Evolutionary conservation across 768 basidiomycete species (phyloP).

Genomic region (Collybia sordida): DNA sequence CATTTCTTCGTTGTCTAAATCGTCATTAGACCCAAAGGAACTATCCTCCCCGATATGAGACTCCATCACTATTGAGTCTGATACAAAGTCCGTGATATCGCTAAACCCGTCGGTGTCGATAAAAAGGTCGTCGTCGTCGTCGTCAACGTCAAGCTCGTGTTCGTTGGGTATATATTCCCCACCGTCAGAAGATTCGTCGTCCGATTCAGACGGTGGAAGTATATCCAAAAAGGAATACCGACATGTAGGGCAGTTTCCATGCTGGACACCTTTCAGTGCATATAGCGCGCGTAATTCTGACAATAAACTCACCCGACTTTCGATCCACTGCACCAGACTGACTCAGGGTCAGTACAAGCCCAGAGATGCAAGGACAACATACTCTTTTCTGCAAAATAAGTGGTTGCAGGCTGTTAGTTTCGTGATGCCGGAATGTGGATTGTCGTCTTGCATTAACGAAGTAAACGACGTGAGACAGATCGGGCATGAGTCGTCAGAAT

Average conservation of each 20-base stretch:
- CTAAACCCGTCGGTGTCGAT: slow-evolving; percentile 42
- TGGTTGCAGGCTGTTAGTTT: slow-evolving; percentile 62
- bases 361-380: slow-evolving; percentile 6
- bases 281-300: not conserved
- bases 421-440: slow-evolving; percentile 44
- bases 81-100: slow-evolving; percentile 35
- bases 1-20: slow-evolving; percentile 23
- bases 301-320: slow-evolving; percentile 40
- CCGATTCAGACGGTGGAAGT: slow-evolving; percentile 47
- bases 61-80: slow-evolving; percentile 38
- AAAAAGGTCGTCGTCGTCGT: slow-evolving; percentile 49
- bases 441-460: slow-evolving; percentile 35
- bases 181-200: slow-evolving; percentile 66
- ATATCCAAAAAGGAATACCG: slow-evolving; percentile 59
- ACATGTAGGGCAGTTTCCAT: slow-evolving; percentile 73
- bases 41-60: slow-evolving; percentile 17
- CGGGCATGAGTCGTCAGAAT: slow-evolving; percentile 57
- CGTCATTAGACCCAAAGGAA: slow-evolving; percentile 12
- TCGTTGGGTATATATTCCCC: slow-evolving; percentile 64
- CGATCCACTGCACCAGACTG: slow-evolving; percentile 70
- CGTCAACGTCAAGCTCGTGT: slow-evolving; percentile 39
- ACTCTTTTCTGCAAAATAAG: slow-evolving; percentile 70
- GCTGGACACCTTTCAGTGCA: slow-evolving; percentile 34
- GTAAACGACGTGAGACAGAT: slow-evolving; percentile 63
- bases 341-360: slow-evolving; percentile 1